A percentile compares a stretch with the other conserved stretches of the same genome.
These are phyloP conservation scores for Salix suchowensis DNA, from an alignment of 345 rosid genomes.

Conservation along the genomic window DNA sequence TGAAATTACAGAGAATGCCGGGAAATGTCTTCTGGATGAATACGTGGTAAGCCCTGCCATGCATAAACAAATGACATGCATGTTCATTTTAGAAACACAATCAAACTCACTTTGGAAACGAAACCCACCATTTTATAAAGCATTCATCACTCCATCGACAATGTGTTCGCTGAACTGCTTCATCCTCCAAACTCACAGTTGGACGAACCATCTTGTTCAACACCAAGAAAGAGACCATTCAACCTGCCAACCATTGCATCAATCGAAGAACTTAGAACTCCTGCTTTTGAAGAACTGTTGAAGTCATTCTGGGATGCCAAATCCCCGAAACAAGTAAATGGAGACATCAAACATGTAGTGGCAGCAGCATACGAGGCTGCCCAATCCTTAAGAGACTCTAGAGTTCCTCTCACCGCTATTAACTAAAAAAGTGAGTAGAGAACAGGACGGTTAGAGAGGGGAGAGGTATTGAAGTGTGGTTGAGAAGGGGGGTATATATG, in stretches of 20 bases:
- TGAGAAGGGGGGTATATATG: not conserved
- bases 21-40: slow-evolving; percentile 84
- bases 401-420: slow-evolving; percentile 82
- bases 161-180: not conserved
- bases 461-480: slow-evolving; percentile 11
- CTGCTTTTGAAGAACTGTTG: slow-evolving; percentile 73
- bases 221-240: slow-evolving; percentile 72
- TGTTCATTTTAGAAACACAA: not conserved
- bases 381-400: slow-evolving; percentile 67
- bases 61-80: not conserved
- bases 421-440: slow-evolving; percentile 41
- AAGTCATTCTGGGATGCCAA: slow-evolving; percentile 67
- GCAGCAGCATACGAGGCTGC: slow-evolving; percentile 55
- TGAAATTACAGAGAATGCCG: slow-evolving; percentile 80
- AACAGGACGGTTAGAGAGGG: slow-evolving; percentile 5
- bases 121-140: no score
- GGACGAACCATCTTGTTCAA: slow-evolving; percentile 90
- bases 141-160: no score
- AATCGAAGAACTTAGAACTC: slow-evolving; percentile 87
- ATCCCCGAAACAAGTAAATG: slow-evolving; percentile 58
- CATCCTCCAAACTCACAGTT: slow-evolving; percentile 39
- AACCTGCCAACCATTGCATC: slow-evolving; percentile 68
- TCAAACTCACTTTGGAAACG: not conserved
- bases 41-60: slow-evolving; percentile 50
- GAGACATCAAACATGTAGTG: slow-evolving; percentile 57